Conservation (phyloP, 1,139 yeast genomes). For the Pichia sp. region DNA sequence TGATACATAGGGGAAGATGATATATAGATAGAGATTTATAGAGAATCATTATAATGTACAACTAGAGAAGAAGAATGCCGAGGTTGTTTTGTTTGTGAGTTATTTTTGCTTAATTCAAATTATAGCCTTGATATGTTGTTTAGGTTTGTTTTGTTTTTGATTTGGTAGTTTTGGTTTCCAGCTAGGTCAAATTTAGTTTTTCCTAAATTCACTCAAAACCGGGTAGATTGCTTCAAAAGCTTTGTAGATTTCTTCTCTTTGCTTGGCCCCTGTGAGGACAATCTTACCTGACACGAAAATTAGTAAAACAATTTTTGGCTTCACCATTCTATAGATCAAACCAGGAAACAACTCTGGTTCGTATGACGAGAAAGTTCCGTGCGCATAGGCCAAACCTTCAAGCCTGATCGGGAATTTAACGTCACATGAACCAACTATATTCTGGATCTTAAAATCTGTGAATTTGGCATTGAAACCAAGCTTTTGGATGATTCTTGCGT, state of each 20-base stretch:
- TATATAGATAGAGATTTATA: not conserved
- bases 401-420: constrained; percentile 95
- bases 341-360: constrained; percentile 99
- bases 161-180: too few species aligned
- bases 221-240: constrained; percentile 98
- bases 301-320: constrained; percentile 92
- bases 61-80: not conserved
- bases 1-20: not conserved
- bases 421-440: constrained; percentile 97
- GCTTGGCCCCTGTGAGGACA: constrained; percentile 98
- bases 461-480: constrained; percentile 94
- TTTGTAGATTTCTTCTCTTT: constrained; percentile 96
- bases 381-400: constrained; percentile 96
- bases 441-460: constrained; percentile 95
- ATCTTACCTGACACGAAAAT: constrained; percentile 97
- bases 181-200: constrained; percentile 40
- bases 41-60: constrained; percentile 3
- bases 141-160: too few species aligned
- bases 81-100: not conserved
- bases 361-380: constrained; percentile 97
- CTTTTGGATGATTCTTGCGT: constrained; percentile 96
- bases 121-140: too few species aligned
- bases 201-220: constrained; percentile 95
- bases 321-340: constrained; percentile 97
- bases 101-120: not conserved